A percentile compares a stretch with the other conserved stretches of the same genome.
Conservation (phyloP, 2,329 filamentous ascomycete genomes). For the Epichloe typhina region DNA sequence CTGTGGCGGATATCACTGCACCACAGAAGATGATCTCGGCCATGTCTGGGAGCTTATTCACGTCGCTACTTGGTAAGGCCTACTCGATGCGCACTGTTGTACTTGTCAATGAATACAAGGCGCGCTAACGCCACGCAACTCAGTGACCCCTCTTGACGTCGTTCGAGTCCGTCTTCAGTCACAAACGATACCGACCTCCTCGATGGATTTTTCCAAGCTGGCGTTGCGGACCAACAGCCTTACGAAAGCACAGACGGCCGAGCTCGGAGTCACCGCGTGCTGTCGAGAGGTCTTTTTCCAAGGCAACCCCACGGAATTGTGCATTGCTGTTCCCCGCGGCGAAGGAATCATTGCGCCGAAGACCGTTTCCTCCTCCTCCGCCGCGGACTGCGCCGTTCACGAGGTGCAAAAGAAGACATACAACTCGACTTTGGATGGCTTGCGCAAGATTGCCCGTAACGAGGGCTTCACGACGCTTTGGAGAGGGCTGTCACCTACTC, state of each 20-base stretch:
- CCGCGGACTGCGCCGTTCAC: slow-evolving; percentile 71
- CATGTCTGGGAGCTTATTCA: slow-evolving; percentile 78
- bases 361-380: slow-evolving; percentile 7
- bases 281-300: slow-evolving; percentile 97
- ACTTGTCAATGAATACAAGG: too few species aligned
- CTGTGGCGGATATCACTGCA: slow-evolving; percentile 57
- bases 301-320: slow-evolving; percentile 70
- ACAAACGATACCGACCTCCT: slow-evolving; percentile 42
- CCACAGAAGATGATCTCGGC: slow-evolving; percentile 91
- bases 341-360: slow-evolving; percentile 25
- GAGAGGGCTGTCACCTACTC: slow-evolving; percentile 85
- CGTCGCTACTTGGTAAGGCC: slow-evolving; percentile 69
- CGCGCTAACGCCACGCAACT: background rate
- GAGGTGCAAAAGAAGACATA: slow-evolving; percentile 74
- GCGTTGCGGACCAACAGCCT: slow-evolving; percentile 43
- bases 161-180: slow-evolving; percentile 91
- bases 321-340: slow-evolving; percentile 55
- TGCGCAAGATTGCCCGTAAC: slow-evolving; percentile 88
- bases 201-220: slow-evolving; percentile 42
- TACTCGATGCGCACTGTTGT: background rate
- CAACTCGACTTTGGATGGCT: slow-evolving; percentile 79
- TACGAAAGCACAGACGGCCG: slow-evolving; percentile 58
- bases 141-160: slow-evolving; percentile 91
- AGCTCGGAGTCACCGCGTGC: slow-evolving; percentile 85
- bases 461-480: slow-evolving; percentile 80